Percentiles rank a stretch among this genome's conserved stretches.
Evolutionary conservation across 495 filamentous ascomycete species (phyloP).

Genomic region (Neurospora sp.): DNA sequence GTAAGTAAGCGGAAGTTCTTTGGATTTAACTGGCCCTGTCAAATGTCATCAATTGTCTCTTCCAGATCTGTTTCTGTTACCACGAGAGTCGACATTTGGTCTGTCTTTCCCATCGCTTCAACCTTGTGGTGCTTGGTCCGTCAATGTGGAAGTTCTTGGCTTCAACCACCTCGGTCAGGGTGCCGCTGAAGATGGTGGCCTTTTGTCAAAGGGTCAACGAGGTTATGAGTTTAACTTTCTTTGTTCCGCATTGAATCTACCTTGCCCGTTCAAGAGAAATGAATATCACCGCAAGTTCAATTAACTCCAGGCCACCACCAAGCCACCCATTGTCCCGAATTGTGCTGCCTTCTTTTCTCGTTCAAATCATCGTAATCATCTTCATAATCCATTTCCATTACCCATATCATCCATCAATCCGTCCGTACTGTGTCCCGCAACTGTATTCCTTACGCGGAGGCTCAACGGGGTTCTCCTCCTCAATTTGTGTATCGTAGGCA

Average conservation of each 20-base stretch:
- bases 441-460: conserved; percentile 16
- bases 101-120: not conserved
- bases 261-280: not conserved
- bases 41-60: not conserved
- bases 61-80: not conserved
- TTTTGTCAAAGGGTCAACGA: no score
- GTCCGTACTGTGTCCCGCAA: not conserved
- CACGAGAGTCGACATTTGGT: not conserved
- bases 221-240: not conserved
- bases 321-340: not conserved
- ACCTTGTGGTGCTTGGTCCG: not conserved
- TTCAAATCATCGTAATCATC: not conserved
- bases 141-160: not conserved
- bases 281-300: not conserved
- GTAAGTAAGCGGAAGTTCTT: no score
- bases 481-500: conserved; percentile 54
- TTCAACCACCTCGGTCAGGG: not conserved
- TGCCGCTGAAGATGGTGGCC: not conserved
- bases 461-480: conserved; percentile 33
- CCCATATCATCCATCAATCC: not conserved
- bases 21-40: no score
- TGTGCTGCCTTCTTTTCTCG: not conserved
- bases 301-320: not conserved
- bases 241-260: not conserved
- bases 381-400: not conserved